Evolutionary conservation across 352 stramenopile genomes (phyloP), one percentile per base, ranked within the genome.

Genomic region (Nothophytophthora sp.): DNA sequence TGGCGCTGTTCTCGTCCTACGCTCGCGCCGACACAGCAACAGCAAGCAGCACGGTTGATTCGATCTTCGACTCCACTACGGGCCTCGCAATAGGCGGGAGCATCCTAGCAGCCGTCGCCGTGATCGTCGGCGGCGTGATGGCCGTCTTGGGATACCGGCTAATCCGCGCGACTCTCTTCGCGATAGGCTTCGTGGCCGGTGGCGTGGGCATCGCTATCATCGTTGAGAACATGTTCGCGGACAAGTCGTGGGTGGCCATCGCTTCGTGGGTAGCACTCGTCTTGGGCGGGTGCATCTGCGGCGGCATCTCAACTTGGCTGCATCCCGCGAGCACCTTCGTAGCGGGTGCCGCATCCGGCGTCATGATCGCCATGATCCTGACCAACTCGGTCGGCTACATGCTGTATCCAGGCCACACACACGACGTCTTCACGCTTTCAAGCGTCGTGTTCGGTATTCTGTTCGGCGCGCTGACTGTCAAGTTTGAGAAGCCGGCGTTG

Each of bases 221-320:
- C 6, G 35, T 62, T 7, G 56, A 76, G 18, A 28, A 54, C 5
- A 69, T 69, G 51, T 60, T 81, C 19, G 53, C 50, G 9, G 50
- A 52, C 43, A 57, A 67, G 38, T 63, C 56, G 0, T 73, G 58
- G 36, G 38, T 60, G 44, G 37, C 15, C 0, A 47, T 67, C 5
- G 65, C 56, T 9, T 63, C 62, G 1, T 80, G 70, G 70, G 36
- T 70, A 33, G 60, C 52, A 5, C 77, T 80, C 54, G 45, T 63
- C 38, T 11, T 70, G 15, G 46, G 56, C n/a, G 69, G 69, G 6
- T 20, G 50, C 2, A 13, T 71, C 10, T 64, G 54, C 18, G 69
- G 69, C 19, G 38, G 61, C 15, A 28, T 75, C 34, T 57, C 61
- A 13, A 59, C 73, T 32, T 73, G 59, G 48, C 45, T 73, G 38